Conservation (phyloP, 2,329 filamentous ascomycete species). For the Pyrenophora tritici-repentis region DNA sequence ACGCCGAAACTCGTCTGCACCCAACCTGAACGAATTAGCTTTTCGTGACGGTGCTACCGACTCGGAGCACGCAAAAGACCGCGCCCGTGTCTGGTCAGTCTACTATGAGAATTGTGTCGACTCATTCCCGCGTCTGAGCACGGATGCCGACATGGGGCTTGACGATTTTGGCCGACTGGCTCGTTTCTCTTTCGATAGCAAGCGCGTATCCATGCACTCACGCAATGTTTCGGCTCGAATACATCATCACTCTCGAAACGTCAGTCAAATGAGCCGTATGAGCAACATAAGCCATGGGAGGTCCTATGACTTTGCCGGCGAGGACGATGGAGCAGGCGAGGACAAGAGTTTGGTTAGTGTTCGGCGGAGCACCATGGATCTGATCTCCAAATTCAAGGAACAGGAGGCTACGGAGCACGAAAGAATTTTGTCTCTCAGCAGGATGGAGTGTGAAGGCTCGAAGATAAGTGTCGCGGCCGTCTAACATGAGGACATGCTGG, state of each 20-base stretch:
- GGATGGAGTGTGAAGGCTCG: constrained; percentile 15
- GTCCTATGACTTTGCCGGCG: constrained; percentile 18
- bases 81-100: constrained; percentile 41
- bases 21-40: constrained; percentile 18
- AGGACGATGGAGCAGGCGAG: constrained; percentile 22
- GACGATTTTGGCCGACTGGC: constrained; percentile 22
- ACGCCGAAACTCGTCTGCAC: constrained; percentile 29
- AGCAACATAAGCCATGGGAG: constrained; percentile 27
- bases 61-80: constrained; percentile 18
- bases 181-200: constrained; percentile 29
- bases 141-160: constrained; percentile 16
- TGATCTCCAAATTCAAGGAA: constrained; percentile 45
- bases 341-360: constrained; percentile 42
- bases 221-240: constrained; percentile 19
- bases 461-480: not conserved
- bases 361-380: constrained; percentile 49
- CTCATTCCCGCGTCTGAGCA: constrained; percentile 32
- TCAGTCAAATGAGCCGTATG: constrained; percentile 27
- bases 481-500: not conserved
- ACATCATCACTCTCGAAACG: constrained; percentile 25
- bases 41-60: constrained; percentile 20
- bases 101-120: constrained; percentile 45
- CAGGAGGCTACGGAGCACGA: constrained; percentile 45
- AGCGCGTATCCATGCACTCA: constrained; percentile 18
- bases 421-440: constrained; percentile 31